These are phyloP conservation scores for Kockovaella imperatae DNA, from an alignment of 768 basidiomycete species.

Conservation along the genomic window DNA sequence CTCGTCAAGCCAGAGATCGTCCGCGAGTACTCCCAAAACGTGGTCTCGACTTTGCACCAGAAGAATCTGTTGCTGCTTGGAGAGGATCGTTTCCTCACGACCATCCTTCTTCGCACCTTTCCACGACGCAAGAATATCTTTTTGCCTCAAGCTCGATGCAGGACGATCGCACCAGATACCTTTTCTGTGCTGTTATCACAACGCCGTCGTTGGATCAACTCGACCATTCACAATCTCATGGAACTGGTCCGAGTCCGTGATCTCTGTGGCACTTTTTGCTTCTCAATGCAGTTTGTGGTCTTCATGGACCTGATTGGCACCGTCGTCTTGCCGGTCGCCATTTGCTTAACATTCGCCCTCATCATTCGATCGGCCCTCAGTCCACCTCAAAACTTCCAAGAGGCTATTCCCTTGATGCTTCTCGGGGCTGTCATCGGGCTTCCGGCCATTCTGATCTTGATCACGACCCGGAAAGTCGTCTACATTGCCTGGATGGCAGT, in stretches of 20 bases:
- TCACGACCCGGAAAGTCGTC: constrained; percentile 88
- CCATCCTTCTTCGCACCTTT: constrained; percentile 90
- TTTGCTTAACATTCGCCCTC: constrained; percentile 78
- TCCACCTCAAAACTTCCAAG: constrained; percentile 76
- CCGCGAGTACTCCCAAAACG: constrained; percentile 89
- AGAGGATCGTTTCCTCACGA: constrained; percentile 98
- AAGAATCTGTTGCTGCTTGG: constrained; percentile 94
- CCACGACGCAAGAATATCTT: constrained; percentile 99
- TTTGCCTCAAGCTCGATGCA: constrained; percentile 86
- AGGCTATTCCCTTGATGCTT: constrained; percentile 88
- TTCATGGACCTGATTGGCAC: constrained; percentile 72
- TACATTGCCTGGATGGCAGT: constrained; percentile 98
- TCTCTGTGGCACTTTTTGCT: constrained; percentile 97
- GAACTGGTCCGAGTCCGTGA: constrained; percentile 94
- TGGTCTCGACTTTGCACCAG: constrained; percentile 90
- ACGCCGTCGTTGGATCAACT: constrained; percentile 98
- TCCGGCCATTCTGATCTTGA: constrained; percentile 81
- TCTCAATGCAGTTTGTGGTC: constrained; percentile 99
- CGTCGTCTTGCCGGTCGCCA: constrained; percentile 81
- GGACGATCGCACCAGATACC: constrained; percentile 93
- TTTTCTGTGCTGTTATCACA: constrained; percentile 90
- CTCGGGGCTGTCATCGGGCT: constrained; percentile 86
- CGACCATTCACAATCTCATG: constrained; percentile 98
- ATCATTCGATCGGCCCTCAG: constrained; percentile 69
- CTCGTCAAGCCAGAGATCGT: constrained; percentile 96